A percentile compares a stretch with the other conserved stretches of the same genome.
Conservation (phyloP, 2,329 filamentous ascomycete species). For the Coniochaeta prunicola region DNA sequence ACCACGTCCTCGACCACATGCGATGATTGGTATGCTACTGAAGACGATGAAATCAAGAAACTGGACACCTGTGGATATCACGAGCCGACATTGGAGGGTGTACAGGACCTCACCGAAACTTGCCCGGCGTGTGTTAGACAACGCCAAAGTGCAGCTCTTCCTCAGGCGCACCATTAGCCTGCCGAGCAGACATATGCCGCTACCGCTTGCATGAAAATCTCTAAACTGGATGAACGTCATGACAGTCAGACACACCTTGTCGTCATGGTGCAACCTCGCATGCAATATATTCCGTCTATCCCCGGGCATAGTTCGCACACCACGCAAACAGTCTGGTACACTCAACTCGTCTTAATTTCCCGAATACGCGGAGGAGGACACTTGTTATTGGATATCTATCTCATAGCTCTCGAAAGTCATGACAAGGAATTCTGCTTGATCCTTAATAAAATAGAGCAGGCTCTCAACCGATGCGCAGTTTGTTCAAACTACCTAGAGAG, state of each 20-base stretch:
- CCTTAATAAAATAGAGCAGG: background rate
- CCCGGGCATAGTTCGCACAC: background rate
- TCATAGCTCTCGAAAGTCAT: background rate
- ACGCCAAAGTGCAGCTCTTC: background rate
- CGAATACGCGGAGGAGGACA: background rate
- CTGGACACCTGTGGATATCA: background rate
- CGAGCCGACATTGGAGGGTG: background rate
- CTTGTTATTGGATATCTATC: background rate
- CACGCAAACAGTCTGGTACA: background rate
- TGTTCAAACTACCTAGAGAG: background rate
- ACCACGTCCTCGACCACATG: background rate
- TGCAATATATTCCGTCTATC: background rate
- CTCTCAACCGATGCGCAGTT: background rate
- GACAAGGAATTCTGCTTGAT: background rate
- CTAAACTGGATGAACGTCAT: background rate
- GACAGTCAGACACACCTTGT: background rate
- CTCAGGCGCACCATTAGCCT: background rate
- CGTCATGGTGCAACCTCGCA: background rate
- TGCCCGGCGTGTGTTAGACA: background rate
- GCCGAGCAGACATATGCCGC: background rate
- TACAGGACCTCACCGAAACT: background rate
- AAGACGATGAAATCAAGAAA: background rate
- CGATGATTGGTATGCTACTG: background rate
- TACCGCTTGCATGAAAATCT: background rate
- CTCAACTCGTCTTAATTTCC: background rate